Conservation (phyloP, 2,329 filamentous ascomycete species). For the Diplodia intermedia region DNA sequence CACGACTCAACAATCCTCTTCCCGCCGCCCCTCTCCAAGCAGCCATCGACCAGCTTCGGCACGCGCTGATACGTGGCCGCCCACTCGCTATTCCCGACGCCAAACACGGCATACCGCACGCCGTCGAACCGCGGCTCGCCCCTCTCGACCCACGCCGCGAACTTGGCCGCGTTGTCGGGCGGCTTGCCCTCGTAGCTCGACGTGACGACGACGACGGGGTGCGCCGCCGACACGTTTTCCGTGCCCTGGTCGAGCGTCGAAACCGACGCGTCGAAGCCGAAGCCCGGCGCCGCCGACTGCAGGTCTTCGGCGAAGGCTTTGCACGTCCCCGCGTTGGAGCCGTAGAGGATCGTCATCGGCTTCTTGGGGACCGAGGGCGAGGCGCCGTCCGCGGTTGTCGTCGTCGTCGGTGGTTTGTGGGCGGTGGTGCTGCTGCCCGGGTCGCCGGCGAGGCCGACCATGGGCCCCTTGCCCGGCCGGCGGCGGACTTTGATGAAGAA, state of each 20-base stretch:
- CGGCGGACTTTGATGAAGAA: slow-evolving; percentile 59
- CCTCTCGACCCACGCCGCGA: slow-evolving; percentile 70
- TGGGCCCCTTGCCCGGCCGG: slow-evolving; percentile 15
- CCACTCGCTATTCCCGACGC: slow-evolving; percentile 54
- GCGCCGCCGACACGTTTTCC: slow-evolving; percentile 64
- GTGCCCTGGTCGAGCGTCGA: slow-evolving; percentile 68
- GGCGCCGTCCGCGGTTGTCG: no score
- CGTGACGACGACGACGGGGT: slow-evolving; percentile 71
- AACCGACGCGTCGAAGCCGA: slow-evolving; percentile 65
- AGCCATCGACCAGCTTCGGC: slow-evolving; percentile 55
- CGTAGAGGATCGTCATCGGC: slow-evolving; percentile 72
- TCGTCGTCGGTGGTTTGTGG: neutral
- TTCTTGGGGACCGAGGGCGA: slow-evolving; percentile 34
- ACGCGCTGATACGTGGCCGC: slow-evolving; percentile 50
- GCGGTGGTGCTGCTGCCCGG: neutral
- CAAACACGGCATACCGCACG: slow-evolving; percentile 55
- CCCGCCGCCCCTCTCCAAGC: slow-evolving; percentile 60
- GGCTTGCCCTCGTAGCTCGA: slow-evolving; percentile 78
- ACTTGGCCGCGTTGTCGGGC: slow-evolving; percentile 73
- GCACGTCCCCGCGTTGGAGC: slow-evolving; percentile 77
- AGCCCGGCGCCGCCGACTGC: slow-evolving; percentile 63
- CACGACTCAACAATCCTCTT: slow-evolving; percentile 59
- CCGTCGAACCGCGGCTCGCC: slow-evolving; percentile 55
- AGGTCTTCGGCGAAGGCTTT: slow-evolving; percentile 71
- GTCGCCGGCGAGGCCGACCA: neutral